Evolutionary conservation across 2,329 filamentous ascomycete species (phyloP).

Genomic region (Colletotrichum australisinense): DNA sequence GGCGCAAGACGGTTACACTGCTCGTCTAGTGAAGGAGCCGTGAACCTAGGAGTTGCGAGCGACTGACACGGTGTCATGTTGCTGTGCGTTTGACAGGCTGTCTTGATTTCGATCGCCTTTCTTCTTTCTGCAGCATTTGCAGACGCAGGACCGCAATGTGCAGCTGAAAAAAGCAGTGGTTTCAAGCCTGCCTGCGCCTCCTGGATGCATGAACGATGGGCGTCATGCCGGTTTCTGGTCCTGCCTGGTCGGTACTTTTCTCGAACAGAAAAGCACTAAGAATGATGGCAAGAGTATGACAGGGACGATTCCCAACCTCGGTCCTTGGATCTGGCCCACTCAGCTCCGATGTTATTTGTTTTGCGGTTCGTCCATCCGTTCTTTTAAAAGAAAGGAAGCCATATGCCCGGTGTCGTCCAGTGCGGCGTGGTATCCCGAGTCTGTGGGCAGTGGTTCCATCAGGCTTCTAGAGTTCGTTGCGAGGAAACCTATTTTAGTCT

Average conservation of each 20-base stretch:
- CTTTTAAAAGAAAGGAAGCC: slow-evolving; percentile 20
- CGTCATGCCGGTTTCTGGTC: slow-evolving; percentile 25
- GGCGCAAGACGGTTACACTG: background rate
- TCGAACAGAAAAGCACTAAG: slow-evolving; percentile 1
- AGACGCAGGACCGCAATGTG: background rate
- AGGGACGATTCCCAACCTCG: background rate
- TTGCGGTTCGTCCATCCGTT: slow-evolving; percentile 27
- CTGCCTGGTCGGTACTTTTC: slow-evolving; percentile 10
- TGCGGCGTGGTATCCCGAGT: slow-evolving; percentile 7
- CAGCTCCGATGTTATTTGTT: background rate
- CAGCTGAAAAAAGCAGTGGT: slow-evolving; percentile 11
- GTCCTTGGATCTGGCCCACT: background rate
- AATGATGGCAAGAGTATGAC: background rate
- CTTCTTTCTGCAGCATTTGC: background rate
- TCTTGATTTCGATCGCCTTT: background rate
- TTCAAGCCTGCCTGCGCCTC: slow-evolving; percentile 33
- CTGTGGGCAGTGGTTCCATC: slow-evolving; percentile 17
- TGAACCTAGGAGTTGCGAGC: background rate
- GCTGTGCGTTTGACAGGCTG: background rate
- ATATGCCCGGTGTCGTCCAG: slow-evolving; percentile 19
- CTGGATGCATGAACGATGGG: slow-evolving; percentile 23
- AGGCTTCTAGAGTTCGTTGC: slow-evolving; percentile 13
- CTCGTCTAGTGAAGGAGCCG: background rate
- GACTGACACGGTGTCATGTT: background rate
- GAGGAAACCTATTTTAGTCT: slow-evolving; percentile 17